Evolutionary conservation across 208 protist genomes (phyloP), one percentile per base, ranked within the genome.

Genomic region (Lotmaria passim): DNA sequence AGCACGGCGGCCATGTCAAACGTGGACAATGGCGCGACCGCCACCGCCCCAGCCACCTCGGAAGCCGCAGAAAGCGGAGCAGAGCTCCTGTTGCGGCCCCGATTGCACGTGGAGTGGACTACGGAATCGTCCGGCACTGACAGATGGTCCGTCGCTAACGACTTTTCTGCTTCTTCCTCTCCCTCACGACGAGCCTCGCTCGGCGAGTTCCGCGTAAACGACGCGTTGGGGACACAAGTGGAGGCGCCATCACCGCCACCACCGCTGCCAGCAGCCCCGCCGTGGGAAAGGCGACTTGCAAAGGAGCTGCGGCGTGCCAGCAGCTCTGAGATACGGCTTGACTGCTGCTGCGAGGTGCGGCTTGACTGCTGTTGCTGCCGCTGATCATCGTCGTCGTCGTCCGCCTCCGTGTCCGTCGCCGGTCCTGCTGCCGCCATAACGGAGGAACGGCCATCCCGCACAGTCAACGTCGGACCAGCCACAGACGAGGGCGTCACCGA

Each of bases 281-380:
- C 17, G 31, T 39, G 52, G 19, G 38, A 60, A 19, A 30, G 36
- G 5, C 55, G 38, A 14, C 21, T 24, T 6, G 55, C 21, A 31
- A 51, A 38, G 23, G 41, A 46, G 39, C 39, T 63, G 31, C 57
- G 41, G 11, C 57, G 57, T 48, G 57, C 57, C n/a, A 63, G 57
- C 57, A 63, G 39, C 28, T 63, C 41, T 8, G 41, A 63, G 7
- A 51, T 50, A 12, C 57, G 57, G 4, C 39, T 63, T 4, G 26
- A 19, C 36, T 47, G 28, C 31, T n/a, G 23, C 3, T 60, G n/a
- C n/a, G 41, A 63, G 7, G 38, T 50, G 19, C 57, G 57, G 4
- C 39, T 63, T 4, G 26, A 19, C 36, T 47, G 28, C 31, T n/a
- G 23, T 6, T 60, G n/a, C n/a, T n/a, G n/a, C n/a, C n/a, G n/a